A percentile compares a stretch with the other conserved stretches of the same genome.
Conservation (phyloP, 441 rosid genomes). For the Syzygium syzygioides region DNA sequence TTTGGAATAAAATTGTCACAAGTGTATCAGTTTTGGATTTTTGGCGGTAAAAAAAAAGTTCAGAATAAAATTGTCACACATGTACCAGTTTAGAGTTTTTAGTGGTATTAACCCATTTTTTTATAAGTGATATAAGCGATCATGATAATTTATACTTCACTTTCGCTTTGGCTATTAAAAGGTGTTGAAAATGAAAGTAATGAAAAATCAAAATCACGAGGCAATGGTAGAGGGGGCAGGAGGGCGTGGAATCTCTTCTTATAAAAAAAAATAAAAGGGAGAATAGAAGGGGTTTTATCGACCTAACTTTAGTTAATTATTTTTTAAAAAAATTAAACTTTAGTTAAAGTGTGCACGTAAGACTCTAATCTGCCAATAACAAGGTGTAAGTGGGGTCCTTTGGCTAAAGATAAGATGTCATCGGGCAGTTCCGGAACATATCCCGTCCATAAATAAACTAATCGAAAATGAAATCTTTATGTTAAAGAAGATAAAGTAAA, state of each 20-base stretch:
- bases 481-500: background rate
- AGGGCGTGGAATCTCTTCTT: background rate
- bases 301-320: background rate
- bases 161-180: no score
- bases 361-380: background rate
- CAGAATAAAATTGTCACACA: no score
- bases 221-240: background rate
- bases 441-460: background rate
- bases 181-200: background rate
- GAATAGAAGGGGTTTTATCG: background rate
- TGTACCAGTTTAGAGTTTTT: no score
- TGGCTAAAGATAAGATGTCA: background rate
- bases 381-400: background rate
- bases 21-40: no score
- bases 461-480: background rate
- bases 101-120: no score
- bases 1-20: no score
- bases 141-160: no score
- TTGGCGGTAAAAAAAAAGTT: no score
- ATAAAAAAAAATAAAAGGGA: background rate
- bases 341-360: background rate
- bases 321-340: background rate
- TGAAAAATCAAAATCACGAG: background rate
- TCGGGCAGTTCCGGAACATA: background rate
- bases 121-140: background rate